Evolutionary conservation across 1,139 yeast genomes (phyloP), one percentile per base, ranked within the genome.

Genomic region (Candida labiduridarum): DNA sequence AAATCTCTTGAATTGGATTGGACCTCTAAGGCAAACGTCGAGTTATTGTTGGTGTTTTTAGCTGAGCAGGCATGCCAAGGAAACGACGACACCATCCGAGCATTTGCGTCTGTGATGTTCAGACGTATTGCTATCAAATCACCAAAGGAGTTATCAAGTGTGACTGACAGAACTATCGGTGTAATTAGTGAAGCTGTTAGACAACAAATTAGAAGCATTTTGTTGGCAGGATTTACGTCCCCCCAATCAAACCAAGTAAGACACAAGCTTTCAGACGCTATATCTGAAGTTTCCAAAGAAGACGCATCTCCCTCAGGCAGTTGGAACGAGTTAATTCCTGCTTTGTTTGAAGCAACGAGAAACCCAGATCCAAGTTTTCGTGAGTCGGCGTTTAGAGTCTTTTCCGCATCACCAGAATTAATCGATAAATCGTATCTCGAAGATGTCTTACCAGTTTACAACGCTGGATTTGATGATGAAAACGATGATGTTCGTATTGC

Each of bases 231-330:
- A 11, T 89, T 94, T 58, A 66, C 80, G 5, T 65, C 84, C 2
- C 85, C 78, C 50, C 85, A 79, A 51, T 74, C 87, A 19, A 82
- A 82, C 53, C 82, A 79, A 55, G 92, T 91, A 35, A 85, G 98
- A 65, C 97, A 92, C 67, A 94, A 94, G 65, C 76, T 94, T 49
- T 85, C 97, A 4, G 99, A 94, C 72, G 96, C 96, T 4, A 88
- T 94, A 50, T 89, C 98, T 1, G 98, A 92, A 67, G 83, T 94
- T 40, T 96, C 97, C 3, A 85, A 83, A 59, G 84, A 79, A 45
- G 89, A 84, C 58, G 73, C 72, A 11, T 65, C 74, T 4, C 75
- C 75, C 14, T 74, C 75, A 25, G 80, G 78, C 2, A 68, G 76
- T 12, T 92, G 98, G 98, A 81, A 84, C 29, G 92, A 88, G 45